Evolutionary conservation across 345 rosid species (phyloP), one percentile per base, ranked within the genome.

Genomic region (Eucalyptus dawsonii): DNA sequence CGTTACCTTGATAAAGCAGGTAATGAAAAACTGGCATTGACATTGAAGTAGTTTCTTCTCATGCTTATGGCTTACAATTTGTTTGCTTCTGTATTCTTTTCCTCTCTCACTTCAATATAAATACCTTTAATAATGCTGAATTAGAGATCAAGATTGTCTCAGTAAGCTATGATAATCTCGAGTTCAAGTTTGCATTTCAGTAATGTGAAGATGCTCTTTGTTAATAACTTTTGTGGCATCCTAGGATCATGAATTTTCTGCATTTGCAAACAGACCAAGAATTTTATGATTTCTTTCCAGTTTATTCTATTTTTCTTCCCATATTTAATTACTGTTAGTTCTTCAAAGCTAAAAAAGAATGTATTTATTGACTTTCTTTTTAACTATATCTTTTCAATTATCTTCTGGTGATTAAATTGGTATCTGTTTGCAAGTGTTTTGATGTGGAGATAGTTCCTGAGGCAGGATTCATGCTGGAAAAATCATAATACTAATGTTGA

Each of bases 1-100:
- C 29, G 99, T 97, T 86, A 94, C 97, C 89, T 91, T 97, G 93
- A 94, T 97, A 86, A 97, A 97, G 88, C 97, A 94, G 99, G 99
- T 96, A 93, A 40, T 21, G 85, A 76, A 76, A 76, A 40, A 76
- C 50, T 72, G 85, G 31, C 87, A 40, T 81, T 40, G 11, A 89
- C 51, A 6, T 58, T 83, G 37, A 42, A 45, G 5, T n/a, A 49
- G 13, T 54, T 27, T 50, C 51, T 37, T 24, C 56, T 22, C 76
- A 65, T 42, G 50, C 53, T 87, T 22, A 53, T 69, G 81, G 81
- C 12, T 87, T 29, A 14, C 11, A 19, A 44, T 87, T 29, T 54
- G 49, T 58, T 58, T 58, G 88, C 88, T 56, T 42, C 27, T 87
- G 13, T 22, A 6, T 76, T 76, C 47, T 40, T 40, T 6, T 76